These are phyloP conservation scores for Selaginella tamariscina DNA, from an alignment of 75 land plant species.

Conservation along the genomic window DNA sequence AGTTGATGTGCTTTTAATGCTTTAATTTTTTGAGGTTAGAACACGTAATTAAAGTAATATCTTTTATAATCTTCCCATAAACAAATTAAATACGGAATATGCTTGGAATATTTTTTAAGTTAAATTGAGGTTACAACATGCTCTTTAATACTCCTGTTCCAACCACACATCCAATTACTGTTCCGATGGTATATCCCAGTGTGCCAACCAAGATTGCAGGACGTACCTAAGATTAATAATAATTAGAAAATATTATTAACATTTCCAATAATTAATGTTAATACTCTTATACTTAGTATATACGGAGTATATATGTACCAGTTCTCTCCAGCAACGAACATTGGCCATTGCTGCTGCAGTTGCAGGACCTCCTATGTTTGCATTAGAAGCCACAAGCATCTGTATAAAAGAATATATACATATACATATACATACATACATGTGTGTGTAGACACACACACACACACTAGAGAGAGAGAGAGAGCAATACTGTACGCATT, in stretches of 20 bases:
- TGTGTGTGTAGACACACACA: too few relatives aligned
- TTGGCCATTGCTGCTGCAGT: slow-evolving; percentile 47
- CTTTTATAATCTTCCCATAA: too few relatives aligned
- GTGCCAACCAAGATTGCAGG: slow-evolving; percentile 38
- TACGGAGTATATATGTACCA: slow-evolving; percentile 14
- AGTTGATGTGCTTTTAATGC: too few relatives aligned
- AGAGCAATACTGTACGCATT: slow-evolving; percentile 27
- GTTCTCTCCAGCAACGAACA: slow-evolving; percentile 26
- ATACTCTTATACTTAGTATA: background rate
- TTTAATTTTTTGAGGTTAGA: too few relatives aligned
- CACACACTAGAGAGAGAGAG: too few relatives aligned
- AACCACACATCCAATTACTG: slow-evolving; percentile 30
- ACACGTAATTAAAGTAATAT: too few relatives aligned
- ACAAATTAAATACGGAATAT: too few relatives aligned
- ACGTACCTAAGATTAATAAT: slow-evolving; percentile 20
- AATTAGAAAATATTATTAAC: background rate
- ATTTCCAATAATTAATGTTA: background rate
- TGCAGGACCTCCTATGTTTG: slow-evolving; percentile 41
- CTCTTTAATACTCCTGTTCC: slow-evolving; percentile 7
- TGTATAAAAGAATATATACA: too few relatives aligned
- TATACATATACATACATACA: too few relatives aligned
- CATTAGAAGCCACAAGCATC: slow-evolving; percentile 39
- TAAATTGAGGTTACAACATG: too few relatives aligned
- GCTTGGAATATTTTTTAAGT: too few relatives aligned
- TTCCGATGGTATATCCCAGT: slow-evolving; percentile 39